Evolutionary conservation across 2,329 filamentous ascomycete species (phyloP).

Genomic region (Fusarium sp.): DNA sequence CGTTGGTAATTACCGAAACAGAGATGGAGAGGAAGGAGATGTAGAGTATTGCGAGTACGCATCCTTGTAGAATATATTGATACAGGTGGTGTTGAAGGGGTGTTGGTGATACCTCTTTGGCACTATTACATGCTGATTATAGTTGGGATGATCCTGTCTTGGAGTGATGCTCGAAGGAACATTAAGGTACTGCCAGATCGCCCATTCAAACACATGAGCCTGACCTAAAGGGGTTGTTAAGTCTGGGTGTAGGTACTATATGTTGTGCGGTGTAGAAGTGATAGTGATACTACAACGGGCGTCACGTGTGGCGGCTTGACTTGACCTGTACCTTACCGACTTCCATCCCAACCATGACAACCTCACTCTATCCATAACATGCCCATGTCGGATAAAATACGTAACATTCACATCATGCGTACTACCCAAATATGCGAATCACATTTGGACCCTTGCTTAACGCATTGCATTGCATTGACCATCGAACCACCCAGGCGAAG

Average conservation of each 20-base stretch:
- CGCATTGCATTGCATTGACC: slow-evolving; percentile 18
- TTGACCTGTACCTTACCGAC: background rate
- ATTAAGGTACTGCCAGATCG: slow-evolving; percentile 2
- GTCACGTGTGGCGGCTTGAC: slow-evolving; percentile 36
- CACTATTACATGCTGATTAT: slow-evolving; percentile 8
- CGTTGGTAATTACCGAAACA: slow-evolving; percentile 42
- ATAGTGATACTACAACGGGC: background rate
- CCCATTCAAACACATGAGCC: slow-evolving; percentile 7
- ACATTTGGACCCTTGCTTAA: slow-evolving; percentile 20
- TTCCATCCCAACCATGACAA: slow-evolving; percentile 1
- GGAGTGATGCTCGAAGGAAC: slow-evolving; percentile 1
- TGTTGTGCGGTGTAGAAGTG: background rate
- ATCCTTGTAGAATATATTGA: slow-evolving; percentile 44
- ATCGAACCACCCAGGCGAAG: slow-evolving; percentile 35
- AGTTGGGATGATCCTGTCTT: slow-evolving; percentile 7
- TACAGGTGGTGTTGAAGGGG: slow-evolving; percentile 21
- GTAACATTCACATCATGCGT: slow-evolving; percentile 13
- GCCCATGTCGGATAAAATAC: slow-evolving; percentile 2
- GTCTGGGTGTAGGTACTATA: background rate
- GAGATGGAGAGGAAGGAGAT: slow-evolving; percentile 15
- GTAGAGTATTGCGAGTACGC: slow-evolving; percentile 42
- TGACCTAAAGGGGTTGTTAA: background rate
- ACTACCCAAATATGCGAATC: slow-evolving; percentile 22
- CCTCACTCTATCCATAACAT: slow-evolving; percentile 18
- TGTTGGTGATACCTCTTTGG: slow-evolving; percentile 17